Evolutionary conservation across 2,329 filamentous ascomycete species (phyloP).

Genomic region (Fusarium xylarioides): DNA sequence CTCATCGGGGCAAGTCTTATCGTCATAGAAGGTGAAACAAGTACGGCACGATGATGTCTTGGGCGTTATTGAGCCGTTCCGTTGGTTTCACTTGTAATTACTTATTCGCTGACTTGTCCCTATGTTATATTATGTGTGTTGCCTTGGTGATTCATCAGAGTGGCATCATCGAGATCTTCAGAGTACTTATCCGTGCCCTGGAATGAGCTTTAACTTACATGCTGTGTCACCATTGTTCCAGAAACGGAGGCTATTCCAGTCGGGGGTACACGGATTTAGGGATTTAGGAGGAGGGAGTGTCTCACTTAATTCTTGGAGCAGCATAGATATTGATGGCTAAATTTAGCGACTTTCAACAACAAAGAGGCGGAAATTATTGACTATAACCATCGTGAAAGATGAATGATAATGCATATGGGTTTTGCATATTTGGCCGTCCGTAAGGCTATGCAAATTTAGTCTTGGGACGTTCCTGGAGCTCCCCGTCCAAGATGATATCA

Average conservation of each 20-base stretch:
- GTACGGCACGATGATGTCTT: not conserved
- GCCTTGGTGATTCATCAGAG: conserved; percentile 4
- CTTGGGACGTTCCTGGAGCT: conserved; percentile 45
- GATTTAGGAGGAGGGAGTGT: not conserved
- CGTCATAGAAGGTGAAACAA: conserved; percentile 18
- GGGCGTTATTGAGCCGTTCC: not conserved
- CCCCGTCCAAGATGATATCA: conserved; percentile 67
- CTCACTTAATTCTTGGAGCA: not conserved
- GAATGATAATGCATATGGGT: not conserved
- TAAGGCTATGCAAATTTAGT: conserved; percentile 33
- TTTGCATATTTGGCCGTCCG: not conserved
- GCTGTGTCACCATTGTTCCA: not conserved
- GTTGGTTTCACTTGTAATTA: conserved; percentile 11
- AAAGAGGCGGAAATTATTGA: too few relatives aligned
- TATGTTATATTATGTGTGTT: not conserved
- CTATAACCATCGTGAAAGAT: not conserved
- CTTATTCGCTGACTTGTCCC: not conserved
- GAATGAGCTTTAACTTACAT: not conserved
- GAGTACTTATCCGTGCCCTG: too few relatives aligned
- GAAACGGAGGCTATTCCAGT: not conserved
- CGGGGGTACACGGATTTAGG: not conserved
- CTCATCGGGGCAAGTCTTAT: not conserved
- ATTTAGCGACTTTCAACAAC: too few relatives aligned
- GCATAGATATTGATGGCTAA: not conserved
- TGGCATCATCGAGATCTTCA: not conserved